Base-by-base conservation (phyloP, 495 filamentous ascomycete genomes). In the Penicillium verhagenii region DNA sequence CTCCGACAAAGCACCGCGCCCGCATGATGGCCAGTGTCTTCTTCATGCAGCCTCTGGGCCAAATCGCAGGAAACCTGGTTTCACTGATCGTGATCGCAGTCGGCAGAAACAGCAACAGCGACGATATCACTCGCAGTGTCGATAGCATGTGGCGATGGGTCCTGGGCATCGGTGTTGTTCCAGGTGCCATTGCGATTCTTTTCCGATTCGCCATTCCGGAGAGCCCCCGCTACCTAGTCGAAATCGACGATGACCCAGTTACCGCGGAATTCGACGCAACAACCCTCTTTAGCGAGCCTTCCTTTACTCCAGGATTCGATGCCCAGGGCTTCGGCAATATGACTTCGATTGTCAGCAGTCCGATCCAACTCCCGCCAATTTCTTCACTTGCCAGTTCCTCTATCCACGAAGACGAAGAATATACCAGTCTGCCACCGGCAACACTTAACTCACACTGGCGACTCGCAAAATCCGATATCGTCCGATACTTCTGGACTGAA, bases 21-120 rank as follows among this genome's bases (percentile, higher is more conserved):
- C 76, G 77, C 6, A 88, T 89, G 85, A 73, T 89, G 66, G 82
- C 82, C 7, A 78, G 79, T 4, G 82, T 89, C 14, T 87, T 88
- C 66, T 73, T 85, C 47, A 84, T 82, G 79, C 86, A 89, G 46
- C 79, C 84, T 0, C 57, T 87, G 6, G 86, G 85, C 1, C 85
- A 87, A 52, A 71, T 88, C n/a, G 72, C 80, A 7, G 85, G 75
- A 21, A 79, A 81, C n/a, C 48, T 84, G 20, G 73, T 82, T 33
- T 73, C 76, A 0, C 58, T 80, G 0, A 68, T 79, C 35, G 73
- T 78, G 1, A 70, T 81, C 20, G 69, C 72, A 3, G 59, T 63
- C n/a, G 69, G 69, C 28, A 63, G 65, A 8, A 58, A 56, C 19
- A 66, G 65, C 35, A 60, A 58, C 2, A 52, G 21, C n/a, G 64